phyloP scores from a whole-genome alignment of 2,329 filamentous ascomycete species.

The Chalara sp. region DNA sequence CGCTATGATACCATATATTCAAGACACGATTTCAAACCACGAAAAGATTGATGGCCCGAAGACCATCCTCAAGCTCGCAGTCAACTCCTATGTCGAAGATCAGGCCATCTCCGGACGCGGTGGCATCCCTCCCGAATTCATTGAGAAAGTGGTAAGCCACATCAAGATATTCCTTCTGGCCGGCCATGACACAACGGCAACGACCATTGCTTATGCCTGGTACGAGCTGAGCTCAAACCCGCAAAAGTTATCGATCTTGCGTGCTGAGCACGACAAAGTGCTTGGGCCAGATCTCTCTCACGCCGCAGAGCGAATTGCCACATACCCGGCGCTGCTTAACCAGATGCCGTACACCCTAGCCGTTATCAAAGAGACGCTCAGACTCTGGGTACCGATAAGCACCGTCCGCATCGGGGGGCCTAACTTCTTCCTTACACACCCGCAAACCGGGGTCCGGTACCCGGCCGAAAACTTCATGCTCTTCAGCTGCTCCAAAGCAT shows the following conservation, averaged over 20 bases:
- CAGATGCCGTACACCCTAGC: slow-evolving; percentile 12
- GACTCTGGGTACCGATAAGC: slow-evolving; percentile 9
- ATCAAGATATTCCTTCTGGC: slow-evolving; percentile 17
- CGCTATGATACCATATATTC: not conserved
- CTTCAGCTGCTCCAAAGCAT: slow-evolving; percentile 28
- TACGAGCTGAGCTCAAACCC: slow-evolving; percentile 12
- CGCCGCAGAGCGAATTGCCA: slow-evolving; percentile 3
- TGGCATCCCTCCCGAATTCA: not conserved
- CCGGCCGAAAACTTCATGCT: not conserved
- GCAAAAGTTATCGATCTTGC: slow-evolving; percentile 5
- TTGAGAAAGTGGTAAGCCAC: not conserved
- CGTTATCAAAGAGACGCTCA: slow-evolving; percentile 17
- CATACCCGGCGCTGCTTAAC: slow-evolving; percentile 12
- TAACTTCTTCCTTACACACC: not conserved
- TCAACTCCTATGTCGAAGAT: not conserved
- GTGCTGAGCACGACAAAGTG: slow-evolving; percentile 15
- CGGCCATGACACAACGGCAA: slow-evolving; percentile 17
- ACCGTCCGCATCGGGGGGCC: slow-evolving; percentile 3
- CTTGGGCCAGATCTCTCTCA: slow-evolving; percentile 8
- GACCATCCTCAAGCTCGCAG: slow-evolving; percentile 3
- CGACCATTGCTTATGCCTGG: slow-evolving; percentile 6
- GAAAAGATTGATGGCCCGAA: slow-evolving; percentile 1
- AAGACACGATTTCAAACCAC: not conserved
- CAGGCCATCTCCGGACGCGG: not conserved
- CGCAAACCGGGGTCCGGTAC: not conserved